Base-by-base conservation (phyloP, 164 flowering plant species). In the Macadamia integrifolia region DNA sequence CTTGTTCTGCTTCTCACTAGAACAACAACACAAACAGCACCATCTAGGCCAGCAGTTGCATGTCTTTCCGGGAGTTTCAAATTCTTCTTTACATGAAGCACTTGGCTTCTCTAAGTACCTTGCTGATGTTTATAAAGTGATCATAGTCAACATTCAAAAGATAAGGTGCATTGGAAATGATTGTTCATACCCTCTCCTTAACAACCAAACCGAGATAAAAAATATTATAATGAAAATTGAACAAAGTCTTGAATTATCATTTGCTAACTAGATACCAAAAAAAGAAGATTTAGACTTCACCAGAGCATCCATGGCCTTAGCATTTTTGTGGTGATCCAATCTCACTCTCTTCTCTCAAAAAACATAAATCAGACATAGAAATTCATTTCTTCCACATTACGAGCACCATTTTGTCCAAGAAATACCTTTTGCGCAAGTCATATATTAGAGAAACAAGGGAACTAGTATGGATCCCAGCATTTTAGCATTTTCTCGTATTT, bases 291-390 rank as follows among this genome's bases (percentile, higher is more conserved):
- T 62, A 62, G 59, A 67, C 58, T 6, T 15, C 78, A 88, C 91
- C 86, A 88, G 48, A 71, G 90, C 67, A 83, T 88, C 87, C 94
- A 88, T 88, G 56, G 94, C 94, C 10, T 91, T 89, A 69, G 91
- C 88, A 63, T 88, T 86, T 70, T 86, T 89, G 76, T 87, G 94
- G 64, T 84, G 90, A 31, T 89, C 87, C 79, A 86, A 87, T 64
- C 94, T 89, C 12, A 90, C 90, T 71, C 90, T 81, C 77, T 89
- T 89, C 77, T 88, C 94, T 83, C 94, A 91, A 74, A 91, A 88
- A 43, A 87, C 91, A 70, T 88, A 88, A 42, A 88, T 80, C 35
- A 89, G 78, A 44, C 85, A 87, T 59, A 92, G 94, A 57, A 89
- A 69, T 67, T 79, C 85, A 73, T 82, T 85, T 46, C 90, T 62